Conservation (phyloP, 805 yeast genomes). For the Candida easanensis region DNA sequence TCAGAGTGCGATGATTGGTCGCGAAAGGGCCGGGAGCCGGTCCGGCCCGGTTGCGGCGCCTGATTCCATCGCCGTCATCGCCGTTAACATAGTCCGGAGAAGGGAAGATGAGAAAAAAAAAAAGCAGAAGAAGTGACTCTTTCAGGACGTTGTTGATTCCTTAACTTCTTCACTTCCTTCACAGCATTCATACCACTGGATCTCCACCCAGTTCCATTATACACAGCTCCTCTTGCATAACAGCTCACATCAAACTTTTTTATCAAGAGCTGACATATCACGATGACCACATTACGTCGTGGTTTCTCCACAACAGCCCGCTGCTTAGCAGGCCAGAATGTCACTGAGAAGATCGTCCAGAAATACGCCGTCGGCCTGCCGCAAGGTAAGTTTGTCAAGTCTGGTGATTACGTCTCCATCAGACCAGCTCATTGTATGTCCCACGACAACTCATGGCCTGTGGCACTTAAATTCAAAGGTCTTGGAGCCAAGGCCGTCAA, state of each 20-base stretch:
- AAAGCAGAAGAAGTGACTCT: constrained; percentile 1
- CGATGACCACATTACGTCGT: constrained; percentile 10
- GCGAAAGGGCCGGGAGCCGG: constrained; percentile 1
- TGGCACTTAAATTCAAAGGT: constrained; percentile 93
- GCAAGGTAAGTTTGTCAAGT: constrained; percentile 67
- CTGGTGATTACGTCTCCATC: constrained; percentile 95
- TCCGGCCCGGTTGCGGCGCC: constrained; percentile 14
- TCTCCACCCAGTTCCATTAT: background rate
- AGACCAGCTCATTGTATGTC: constrained; percentile 98
- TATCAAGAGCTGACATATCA: background rate
- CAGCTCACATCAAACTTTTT: background rate
- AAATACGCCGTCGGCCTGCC: constrained; percentile 85
- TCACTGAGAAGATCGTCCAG: constrained; percentile 95
- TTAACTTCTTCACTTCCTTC: background rate
- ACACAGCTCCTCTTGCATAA: background rate
- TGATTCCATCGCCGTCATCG: constrained; percentile 5
- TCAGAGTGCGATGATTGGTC: constrained; percentile 11
- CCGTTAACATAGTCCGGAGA: background rate
- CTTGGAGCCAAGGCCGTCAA: constrained; percentile 83
- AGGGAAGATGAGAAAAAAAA: background rate
- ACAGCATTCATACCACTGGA: background rate
- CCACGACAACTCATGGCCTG: constrained; percentile 99
- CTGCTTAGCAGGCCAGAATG: constrained; percentile 53
- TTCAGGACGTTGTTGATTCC: background rate
- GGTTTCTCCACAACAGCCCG: constrained; percentile 22